Conservation (phyloP, 1,284 basidiomycete species). For the Naganishia liquefaciens region DNA sequence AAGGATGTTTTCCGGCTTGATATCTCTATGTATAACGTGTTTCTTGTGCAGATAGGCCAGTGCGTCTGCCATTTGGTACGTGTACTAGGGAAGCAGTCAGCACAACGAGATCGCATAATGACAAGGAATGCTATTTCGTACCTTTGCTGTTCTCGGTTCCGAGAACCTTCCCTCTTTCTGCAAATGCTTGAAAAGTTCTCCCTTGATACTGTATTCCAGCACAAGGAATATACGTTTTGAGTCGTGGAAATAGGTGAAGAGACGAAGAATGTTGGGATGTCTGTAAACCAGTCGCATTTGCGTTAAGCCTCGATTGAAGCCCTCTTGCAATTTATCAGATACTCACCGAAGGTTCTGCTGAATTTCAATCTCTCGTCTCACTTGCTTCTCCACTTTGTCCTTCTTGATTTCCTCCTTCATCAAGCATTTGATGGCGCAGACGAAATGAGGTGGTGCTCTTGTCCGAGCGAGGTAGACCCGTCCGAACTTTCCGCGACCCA, state of each 20-base stretch:
- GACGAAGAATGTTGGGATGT: slow-evolving; percentile 89
- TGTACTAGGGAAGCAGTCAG: slow-evolving; percentile 62
- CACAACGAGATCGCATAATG: neutral
- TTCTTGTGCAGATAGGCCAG: slow-evolving; percentile 89
- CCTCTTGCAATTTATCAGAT: neutral
- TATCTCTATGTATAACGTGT: slow-evolving; percentile 98
- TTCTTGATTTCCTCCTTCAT: slow-evolving; percentile 88
- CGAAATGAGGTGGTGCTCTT: slow-evolving; percentile 80
- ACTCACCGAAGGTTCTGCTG: slow-evolving; percentile 81
- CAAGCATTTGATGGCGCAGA: slow-evolving; percentile 93
- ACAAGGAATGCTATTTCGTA: slow-evolving; percentile 50
- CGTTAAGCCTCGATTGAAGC: neutral
- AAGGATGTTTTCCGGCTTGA: slow-evolving; percentile 97
- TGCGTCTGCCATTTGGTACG: slow-evolving; percentile 98
- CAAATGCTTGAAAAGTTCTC: slow-evolving; percentile 94
- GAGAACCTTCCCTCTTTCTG: slow-evolving; percentile 71
- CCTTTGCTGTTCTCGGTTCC: slow-evolving; percentile 72
- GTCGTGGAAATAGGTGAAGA: slow-evolving; percentile 98
- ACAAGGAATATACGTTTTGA: slow-evolving; percentile 97
- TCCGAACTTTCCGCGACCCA: slow-evolving; percentile 98
- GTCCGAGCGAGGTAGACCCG: slow-evolving; percentile 98
- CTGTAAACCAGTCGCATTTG: slow-evolving; percentile 50
- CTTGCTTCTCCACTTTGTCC: slow-evolving; percentile 79
- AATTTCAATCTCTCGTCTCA: slow-evolving; percentile 96
- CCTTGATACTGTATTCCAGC: slow-evolving; percentile 93